Evolutionary conservation across 73 alveolate species (phyloP).

Genomic region (Paramecium octaurelia): DNA sequence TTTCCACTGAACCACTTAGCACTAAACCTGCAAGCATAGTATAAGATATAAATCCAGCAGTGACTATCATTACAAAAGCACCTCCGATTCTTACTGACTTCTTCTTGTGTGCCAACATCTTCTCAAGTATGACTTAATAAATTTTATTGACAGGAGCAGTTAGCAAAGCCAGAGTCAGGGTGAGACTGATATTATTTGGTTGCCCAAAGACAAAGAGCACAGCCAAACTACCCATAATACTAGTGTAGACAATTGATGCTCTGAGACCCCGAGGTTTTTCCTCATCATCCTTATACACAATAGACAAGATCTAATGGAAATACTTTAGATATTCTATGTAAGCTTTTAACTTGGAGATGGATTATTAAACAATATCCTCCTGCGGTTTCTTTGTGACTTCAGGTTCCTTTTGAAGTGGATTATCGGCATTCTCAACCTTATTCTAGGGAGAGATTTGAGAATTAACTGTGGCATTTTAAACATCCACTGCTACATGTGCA

Average conservation of each 20-base stretch:
- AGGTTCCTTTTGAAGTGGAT: not conserved
- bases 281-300: not conserved
- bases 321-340: not conserved
- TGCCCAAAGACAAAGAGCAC: not conserved
- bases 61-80: not conserved
- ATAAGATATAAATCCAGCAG: not conserved
- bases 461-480: not conserved
- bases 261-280: not conserved
- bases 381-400: not conserved
- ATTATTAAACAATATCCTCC: not conserved
- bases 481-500: not conserved
- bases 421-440: not conserved
- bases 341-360: not conserved
- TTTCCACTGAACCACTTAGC: not conserved
- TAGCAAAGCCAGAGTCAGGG: not conserved
- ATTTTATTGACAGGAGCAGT: constrained; percentile 32
- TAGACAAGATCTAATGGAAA: not conserved
- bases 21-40: not conserved
- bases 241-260: not conserved
- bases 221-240: constrained; percentile 24
- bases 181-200: not conserved
- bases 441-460: not conserved
- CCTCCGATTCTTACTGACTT: not conserved
- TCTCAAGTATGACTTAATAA: not conserved
- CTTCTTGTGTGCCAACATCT: not conserved